Evolutionary conservation across 2,329 filamentous ascomycete genomes (phyloP), one percentile per base, ranked within the genome.

Genomic region (Neofusicoccum parvum): DNA sequence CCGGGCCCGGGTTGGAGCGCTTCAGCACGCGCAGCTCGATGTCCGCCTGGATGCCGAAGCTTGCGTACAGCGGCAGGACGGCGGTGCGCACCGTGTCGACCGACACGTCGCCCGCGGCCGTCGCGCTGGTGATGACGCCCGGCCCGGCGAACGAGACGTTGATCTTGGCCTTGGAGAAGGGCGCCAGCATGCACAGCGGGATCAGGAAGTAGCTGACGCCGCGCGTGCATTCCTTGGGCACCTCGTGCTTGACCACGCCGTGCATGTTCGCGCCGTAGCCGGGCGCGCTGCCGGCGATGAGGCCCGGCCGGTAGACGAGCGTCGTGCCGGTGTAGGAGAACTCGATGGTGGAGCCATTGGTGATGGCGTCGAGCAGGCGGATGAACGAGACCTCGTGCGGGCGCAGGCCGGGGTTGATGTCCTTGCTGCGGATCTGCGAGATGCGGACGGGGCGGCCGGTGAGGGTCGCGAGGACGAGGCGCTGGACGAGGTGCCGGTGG

Each of bases 271-370:
- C 89, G 72, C 92, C 92, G 58, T 89, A 85, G 17, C 92, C 92
- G 20, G 91, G 84, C 27, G 91, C 88, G 53, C 89, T 90, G 68
- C 95, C 95, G 0, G 92, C 95, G 73, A 99, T 96, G 46, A 99
- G 83, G 41, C 95, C 95, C 0, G 95, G 95, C 70, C 92, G 90
- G 80, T 96, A 99, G 43, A 94, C 90, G 65, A 99, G 87, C 1
- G 92, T 94, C 0, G 95, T 98, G 75, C 95, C 95, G 1, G 93
- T 97, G 81, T 96, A 95, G 11, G 93, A 97, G 71, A 99, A 97
- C 74, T 97, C 94, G 81, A 98, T 92, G 65, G 91, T 89, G 66
- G 91, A 92, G 80, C 95, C 95, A 83, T 99, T 99, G 74, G 95
- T 99, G 72, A 99, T 86, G 70, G 92, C 87, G 79, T 98, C 95